Base-by-base conservation (phyloP, 2,329 filamentous ascomycete genomes). In the Aspergillus pseudoviridinutans region DNA sequence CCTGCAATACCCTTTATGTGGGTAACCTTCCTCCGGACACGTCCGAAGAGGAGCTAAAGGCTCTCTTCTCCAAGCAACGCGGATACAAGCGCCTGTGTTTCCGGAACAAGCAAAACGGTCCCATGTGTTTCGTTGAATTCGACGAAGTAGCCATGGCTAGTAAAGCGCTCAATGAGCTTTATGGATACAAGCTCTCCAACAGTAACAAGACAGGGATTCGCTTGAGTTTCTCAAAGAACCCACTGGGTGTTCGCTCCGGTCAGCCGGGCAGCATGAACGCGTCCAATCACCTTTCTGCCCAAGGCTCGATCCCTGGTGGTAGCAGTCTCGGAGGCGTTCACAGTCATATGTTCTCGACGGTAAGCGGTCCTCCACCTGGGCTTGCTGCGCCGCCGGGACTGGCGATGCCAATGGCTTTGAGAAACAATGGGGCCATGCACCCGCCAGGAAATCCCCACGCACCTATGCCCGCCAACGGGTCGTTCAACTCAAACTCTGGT, bases 101-200 rank as follows among this genome's bases (percentile, higher is more conserved):
- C 80, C 85, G 93, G 35, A 95, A 92, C 54, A 97, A 97, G 79
- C 86, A 90, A 64, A 96, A 97, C 66, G 93, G 93, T 0, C 93
- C 93, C 1, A 97, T 97, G 92, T 97, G 94, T 72, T 97, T 97
- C 74, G 94, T 99, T 41, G 94, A 99, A 74, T 99, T 97, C 66
- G 93, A 97, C 68, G 92, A 97, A 67, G 83, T 96, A 10, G 89
- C 90, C 1, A 93, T 91, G 68, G 93, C 94, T 0, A 97, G 93
- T 46, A 96, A 94, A 75, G 89, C 92, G 1, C 82, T 97, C 2
- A 86, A 92, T 62, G 91, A 97, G 56, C 82, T 97, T 1, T 97
- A 97, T 68, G 94, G 94, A 0, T 86, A 89, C 51, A 86, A 85
- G 51, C 82, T 97, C 32, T 91, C 92, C 71, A 97, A 96, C 76